Base-by-base conservation (phyloP, 2,329 filamentous ascomycete species). In the Hymenoscyphus occultus region DNA sequence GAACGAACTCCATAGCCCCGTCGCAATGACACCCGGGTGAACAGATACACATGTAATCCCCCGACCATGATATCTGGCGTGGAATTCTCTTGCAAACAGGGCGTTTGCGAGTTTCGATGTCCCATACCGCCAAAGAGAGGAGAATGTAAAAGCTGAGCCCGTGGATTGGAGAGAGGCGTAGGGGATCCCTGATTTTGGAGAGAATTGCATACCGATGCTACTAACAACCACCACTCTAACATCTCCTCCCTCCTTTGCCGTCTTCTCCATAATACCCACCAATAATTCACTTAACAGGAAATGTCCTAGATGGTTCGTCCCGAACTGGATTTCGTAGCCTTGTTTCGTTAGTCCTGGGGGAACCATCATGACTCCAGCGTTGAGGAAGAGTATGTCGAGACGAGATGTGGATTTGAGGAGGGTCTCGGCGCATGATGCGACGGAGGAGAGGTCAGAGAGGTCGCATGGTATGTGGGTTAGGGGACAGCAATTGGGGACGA, bases 321-420 rank as follows among this genome's bases (percentile, higher is more conserved):
- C 80, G 65, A 83, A 82, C 65, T 82, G 78, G 10, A 79, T 67
- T 69, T 84, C 82, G 64, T 82, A 83, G 14, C 81, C 81, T 19
- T 83, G 78, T 32, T 72, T 70, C 5, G 80, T 81, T 9, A 78
- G 68, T 1, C 65, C 75, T 0, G 77, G 73, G 3, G 78, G 75
- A 19, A 68, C 69, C 0, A 76, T 78, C 77, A 82, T 80, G 42
- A 82, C 74, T 0, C 79, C 81, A 0, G 81, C 80, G 65, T 82
- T 81, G 56, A 78, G 78, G 64, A 82, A 76, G 3, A 83, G 73
- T 39, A 82, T 76, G 67, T 83, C 81, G 1, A 83, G 74, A 5
- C 76, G 74, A 13, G 71, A 65, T 28, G 74, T 73, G 22, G 76
- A 69, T 2, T 72, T 63, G 0, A 73, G 59, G 66, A 85, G 78